Evolutionary conservation across 1,284 basidiomycete species (phyloP).

Genomic region (Puccinia coronata): DNA sequence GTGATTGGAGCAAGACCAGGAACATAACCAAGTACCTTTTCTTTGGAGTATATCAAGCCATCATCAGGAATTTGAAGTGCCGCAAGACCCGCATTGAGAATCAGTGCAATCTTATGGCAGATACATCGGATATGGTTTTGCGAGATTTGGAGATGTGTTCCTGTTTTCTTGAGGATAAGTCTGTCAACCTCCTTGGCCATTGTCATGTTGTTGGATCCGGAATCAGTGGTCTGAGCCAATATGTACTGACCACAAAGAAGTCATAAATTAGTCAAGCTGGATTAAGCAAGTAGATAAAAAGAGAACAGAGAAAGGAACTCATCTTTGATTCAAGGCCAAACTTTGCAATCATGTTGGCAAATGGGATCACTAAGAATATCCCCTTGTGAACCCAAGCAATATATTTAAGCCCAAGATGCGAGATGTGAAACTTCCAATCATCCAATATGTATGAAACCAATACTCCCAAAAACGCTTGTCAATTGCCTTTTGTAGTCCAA

Average conservation of each 20-base stretch:
- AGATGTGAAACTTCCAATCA: no score
- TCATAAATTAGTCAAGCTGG: background rate
- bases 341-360: background rate
- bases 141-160: background rate
- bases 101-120: conserved; percentile 18
- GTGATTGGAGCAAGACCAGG: background rate
- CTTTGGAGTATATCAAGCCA: background rate
- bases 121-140: background rate
- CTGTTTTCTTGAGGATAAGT: background rate
- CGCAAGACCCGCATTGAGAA: conserved; percentile 11
- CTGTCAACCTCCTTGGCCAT: background rate
- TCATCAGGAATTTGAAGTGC: no score
- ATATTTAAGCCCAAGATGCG: background rate
- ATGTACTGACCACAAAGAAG: background rate
- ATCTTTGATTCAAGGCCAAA: background rate
- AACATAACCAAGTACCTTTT: background rate
- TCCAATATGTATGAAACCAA: background rate
- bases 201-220: no score
- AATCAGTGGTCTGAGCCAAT: no score
- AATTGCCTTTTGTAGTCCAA: conserved; percentile 6
- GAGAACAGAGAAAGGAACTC: background rate
- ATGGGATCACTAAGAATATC: background rate
- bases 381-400: conserved; percentile 4
- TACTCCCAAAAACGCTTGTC: conserved; percentile 7
- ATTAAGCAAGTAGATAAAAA: background rate